Evolutionary conservation across 345 rosid genomes (phyloP).

Genomic region (Bruguiera sexangula): DNA sequence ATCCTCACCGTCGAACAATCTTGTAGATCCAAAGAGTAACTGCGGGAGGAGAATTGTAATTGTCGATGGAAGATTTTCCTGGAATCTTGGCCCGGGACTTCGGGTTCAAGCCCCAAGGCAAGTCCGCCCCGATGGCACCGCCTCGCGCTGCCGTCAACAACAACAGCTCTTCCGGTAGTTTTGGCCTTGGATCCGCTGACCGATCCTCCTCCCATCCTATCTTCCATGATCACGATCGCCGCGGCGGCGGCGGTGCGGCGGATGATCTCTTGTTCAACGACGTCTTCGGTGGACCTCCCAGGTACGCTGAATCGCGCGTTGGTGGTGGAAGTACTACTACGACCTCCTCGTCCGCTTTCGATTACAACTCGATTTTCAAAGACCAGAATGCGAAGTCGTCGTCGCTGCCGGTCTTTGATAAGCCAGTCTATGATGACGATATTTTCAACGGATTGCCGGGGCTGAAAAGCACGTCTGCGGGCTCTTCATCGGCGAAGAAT

Average conservation of each 20-base stretch:
- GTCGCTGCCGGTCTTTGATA: slow-evolving; percentile 56
- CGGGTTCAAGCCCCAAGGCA: slow-evolving; percentile 71
- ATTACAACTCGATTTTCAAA: slow-evolving; percentile 48
- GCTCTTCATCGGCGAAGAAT: slow-evolving; percentile 29
- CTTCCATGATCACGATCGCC: slow-evolving; percentile 43
- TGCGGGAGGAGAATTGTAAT: neutral
- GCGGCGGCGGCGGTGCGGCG: neutral
- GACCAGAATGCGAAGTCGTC: slow-evolving; percentile 30
- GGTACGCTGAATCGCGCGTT: slow-evolving; percentile 38
- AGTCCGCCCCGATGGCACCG: slow-evolving; percentile 72
- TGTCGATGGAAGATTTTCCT: slow-evolving; percentile 67
- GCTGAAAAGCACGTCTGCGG: slow-evolving; percentile 28
- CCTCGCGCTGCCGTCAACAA: slow-evolving; percentile 19
- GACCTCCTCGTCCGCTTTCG: slow-evolving; percentile 27
- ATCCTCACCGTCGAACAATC: neutral
- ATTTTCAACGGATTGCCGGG: slow-evolving; percentile 66
- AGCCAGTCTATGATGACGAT: slow-evolving; percentile 75
- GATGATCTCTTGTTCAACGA: slow-evolving; percentile 40
- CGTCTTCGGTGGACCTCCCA: slow-evolving; percentile 52
- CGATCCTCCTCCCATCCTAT: slow-evolving; percentile 30
- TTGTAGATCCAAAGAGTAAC: neutral
- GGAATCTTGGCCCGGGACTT: slow-evolving; percentile 56
- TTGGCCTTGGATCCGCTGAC: slow-evolving; percentile 38
- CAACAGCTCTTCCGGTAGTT: slow-evolving; percentile 13
- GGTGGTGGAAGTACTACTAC: slow-evolving; percentile 20